Base-by-base conservation (phyloP, 495 filamentous ascomycete genomes). In the Penicillium mononematosum region DNA sequence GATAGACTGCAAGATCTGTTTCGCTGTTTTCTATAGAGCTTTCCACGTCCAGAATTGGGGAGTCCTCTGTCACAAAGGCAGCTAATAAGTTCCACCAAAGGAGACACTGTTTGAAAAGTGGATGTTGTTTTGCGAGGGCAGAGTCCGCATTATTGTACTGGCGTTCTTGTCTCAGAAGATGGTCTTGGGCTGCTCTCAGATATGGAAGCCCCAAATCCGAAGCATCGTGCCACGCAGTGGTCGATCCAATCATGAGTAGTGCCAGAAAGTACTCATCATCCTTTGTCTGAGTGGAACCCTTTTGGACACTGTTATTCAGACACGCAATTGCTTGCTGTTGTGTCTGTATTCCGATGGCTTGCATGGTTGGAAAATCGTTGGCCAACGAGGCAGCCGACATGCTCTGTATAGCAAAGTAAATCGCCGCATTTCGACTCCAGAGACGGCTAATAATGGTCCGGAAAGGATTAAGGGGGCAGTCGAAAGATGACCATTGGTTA, bases 401-500 rank as follows among this genome's bases (percentile, higher is more conserved):
- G 11, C 65, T 67, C 32, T 67, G 65, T 10, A 67, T 65, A 16
- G 65, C 59, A 49, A 65, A 67, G 54, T 67, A 67, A 17, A 67
- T 62, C 3, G 65, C 59, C 4, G 65, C 65, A 51, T 62, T 67
- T 8, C 55, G 53, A 47, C 65, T 67, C 65, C 65, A 67, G 14
- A 67, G 62, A 16, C 62, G 58, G 29, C 65, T 65, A 45, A 67
- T 43, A 24, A 67, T 65, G 4, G 50, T 39, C 19, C 65, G 56
- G 11, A 67, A 65, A 10, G 65, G 65, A 42, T 65, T 67, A 16
- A 67, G 51, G 22, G 65, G 65, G 9, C 62, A 67, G 51, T 67
- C 62, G 51, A 67, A 67, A 7, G 65, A 67, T 25, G 65, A 67
- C 65, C 65, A 67, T 27, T 63, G 55, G 36, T 65, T 67, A 57